Base-by-base conservation (phyloP, 345 rosid genomes). In the Murraya koenigii region DNA sequence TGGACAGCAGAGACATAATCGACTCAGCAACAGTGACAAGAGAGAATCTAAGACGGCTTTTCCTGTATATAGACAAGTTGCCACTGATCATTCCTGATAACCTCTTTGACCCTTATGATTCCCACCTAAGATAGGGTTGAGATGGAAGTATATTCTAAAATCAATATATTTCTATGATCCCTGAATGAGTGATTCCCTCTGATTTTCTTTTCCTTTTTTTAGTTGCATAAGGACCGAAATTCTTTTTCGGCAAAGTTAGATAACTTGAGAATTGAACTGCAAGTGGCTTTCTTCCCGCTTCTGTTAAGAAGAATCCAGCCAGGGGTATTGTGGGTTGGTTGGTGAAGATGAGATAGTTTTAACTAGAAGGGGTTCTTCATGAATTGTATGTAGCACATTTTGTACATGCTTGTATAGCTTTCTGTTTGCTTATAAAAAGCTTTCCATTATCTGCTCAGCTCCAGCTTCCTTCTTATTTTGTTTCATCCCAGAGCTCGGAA, bases 31-130 rank as follows among this genome's bases (percentile, higher is more conserved):
- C 89, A 1, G 81, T 91, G 52, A 84, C 88, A 1, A 80, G 85
- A 79, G 93, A 91, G 84, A 87, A 89, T 80, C 87, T 89, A 19
- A 81, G 84, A 71, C 86, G 92, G 74, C 85, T 91, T 33, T 88
- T 87, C 80, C 13, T 86, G 80, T 91, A 89, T 75, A 82, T 91
- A 70, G 93, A 89, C 76, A 89, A 87, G 81, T 74, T 89, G 81
- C 91, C 95, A 17, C 67, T 82, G 33, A 83, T 89, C 7, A 71
- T 87, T 75, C 95, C 93, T 1, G 90, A 88, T 32, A 35, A 76
- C 58, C 64, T 88, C 64, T 82, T 89, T 68, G 87, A 85, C 71
- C 28, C 83, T 15, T 86, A 84, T 15, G 87, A 86, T 82, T 88
- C 91, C 32, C 89, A 88, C 71, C 13, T 88, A 39, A 73, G 85